A percentile compares a stretch with the other conserved stretches of the same genome.
phyloP scores from a whole-genome alignment of 148 eudicot genomes.

The Pharnaceum exiguum region DNA sequence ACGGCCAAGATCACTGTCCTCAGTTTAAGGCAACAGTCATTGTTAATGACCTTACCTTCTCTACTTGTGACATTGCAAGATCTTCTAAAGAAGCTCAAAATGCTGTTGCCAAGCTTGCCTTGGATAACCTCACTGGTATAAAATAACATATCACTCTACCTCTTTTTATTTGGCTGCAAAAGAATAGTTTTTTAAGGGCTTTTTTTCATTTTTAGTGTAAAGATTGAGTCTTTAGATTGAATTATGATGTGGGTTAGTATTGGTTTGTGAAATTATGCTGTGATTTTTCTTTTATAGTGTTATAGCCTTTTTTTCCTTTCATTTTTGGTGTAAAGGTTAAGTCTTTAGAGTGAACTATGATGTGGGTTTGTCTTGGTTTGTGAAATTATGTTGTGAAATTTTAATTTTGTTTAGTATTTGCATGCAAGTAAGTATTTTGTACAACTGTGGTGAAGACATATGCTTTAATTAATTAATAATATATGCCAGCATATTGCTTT shows the following conservation, averaged over 20 bases:
- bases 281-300: not conserved
- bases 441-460: too few relatives aligned
- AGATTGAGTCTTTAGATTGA: not conserved
- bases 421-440: too few relatives aligned
- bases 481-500: too few relatives aligned
- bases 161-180: too few relatives aligned
- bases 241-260: not conserved
- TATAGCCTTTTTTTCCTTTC: not conserved
- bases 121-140: constrained; percentile 27
- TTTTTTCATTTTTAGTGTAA: not conserved
- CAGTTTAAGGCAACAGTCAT: constrained; percentile 37
- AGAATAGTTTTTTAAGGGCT: too few relatives aligned
- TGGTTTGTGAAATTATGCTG: not conserved
- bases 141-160: not conserved
- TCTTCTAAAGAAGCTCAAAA: constrained; percentile 71
- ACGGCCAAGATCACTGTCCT: constrained; percentile 53
- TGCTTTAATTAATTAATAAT: too few relatives aligned
- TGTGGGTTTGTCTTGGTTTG: constrained; percentile 3
- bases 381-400: not conserved
- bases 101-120: constrained; percentile 49
- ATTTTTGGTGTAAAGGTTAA: not conserved
- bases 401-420: too few relatives aligned
- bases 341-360: not conserved
- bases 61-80: constrained; percentile 12
- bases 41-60: constrained; percentile 33